These are phyloP conservation scores for Mycena olivaceomarginata DNA, from an alignment of 768 basidiomycete genomes.

Conservation along the genomic window DNA sequence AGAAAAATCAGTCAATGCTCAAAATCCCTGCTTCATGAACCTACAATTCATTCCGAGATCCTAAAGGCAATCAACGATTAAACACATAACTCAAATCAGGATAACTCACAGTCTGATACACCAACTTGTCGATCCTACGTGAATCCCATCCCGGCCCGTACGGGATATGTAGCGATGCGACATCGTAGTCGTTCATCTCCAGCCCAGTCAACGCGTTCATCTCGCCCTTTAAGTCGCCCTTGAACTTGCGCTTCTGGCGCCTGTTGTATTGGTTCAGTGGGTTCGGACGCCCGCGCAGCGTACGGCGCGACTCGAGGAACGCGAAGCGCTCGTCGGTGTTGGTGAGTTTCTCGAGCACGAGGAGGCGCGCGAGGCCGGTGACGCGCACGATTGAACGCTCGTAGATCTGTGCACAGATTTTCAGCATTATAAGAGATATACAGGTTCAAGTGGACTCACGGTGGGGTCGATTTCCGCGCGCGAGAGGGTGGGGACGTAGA, in stretches of 20 bases:
- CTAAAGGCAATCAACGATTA: constrained; percentile 50
- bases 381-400: constrained; percentile 75
- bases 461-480: constrained; percentile 77
- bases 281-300: constrained; percentile 69
- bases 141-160: constrained; percentile 79
- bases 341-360: constrained; percentile 77
- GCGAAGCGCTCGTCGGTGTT: constrained; percentile 63
- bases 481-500: constrained; percentile 71
- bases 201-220: constrained; percentile 62
- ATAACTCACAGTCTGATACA: constrained; percentile 71
- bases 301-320: constrained; percentile 69
- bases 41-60: constrained; percentile 77
- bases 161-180: constrained; percentile 72
- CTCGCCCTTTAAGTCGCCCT: constrained; percentile 72
- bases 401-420: constrained; percentile 64
- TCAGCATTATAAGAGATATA: not conserved
- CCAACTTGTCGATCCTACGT: constrained; percentile 71
- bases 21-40: constrained; percentile 30
- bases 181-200: constrained; percentile 77
- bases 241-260: constrained; percentile 63
- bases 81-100: constrained; percentile 9
- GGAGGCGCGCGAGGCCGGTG: constrained; percentile 76
- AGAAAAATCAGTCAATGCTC: not conserved
- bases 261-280: constrained; percentile 51
- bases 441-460: constrained; percentile 53